Conservation (phyloP, 257 asterid species). For the Plantago major region DNA sequence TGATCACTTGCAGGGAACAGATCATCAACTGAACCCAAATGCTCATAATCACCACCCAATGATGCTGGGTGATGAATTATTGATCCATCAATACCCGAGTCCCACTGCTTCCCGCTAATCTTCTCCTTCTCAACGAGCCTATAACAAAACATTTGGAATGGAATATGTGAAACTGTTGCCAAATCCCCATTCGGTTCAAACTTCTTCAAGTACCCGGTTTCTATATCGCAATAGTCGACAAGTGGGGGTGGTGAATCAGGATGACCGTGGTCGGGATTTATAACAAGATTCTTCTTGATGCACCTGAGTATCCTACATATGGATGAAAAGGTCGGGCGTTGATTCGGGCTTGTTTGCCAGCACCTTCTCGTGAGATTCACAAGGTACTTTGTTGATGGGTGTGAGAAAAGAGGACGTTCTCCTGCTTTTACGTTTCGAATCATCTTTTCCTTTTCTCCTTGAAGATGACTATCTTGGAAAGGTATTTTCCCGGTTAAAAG, state of each 20-base stretch:
- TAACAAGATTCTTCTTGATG: conserved; percentile 60
- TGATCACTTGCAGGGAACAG: conserved; percentile 51
- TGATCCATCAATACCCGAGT: conserved; percentile 28
- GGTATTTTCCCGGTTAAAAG: conserved; percentile 81
- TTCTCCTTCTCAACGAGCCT: conserved; percentile 62
- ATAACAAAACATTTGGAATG: conserved; percentile 73
- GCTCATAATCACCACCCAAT: conserved; percentile 48
- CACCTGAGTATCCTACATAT: conserved; percentile 65
- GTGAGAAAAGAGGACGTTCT: conserved; percentile 80
- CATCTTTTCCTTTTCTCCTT: conserved; percentile 80
- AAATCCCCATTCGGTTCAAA: conserved; percentile 30
- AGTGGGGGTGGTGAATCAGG: conserved; percentile 81
- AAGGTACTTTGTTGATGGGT: conserved; percentile 70
- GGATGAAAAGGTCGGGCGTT: conserved; percentile 72
- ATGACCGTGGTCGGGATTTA: conserved; percentile 78
- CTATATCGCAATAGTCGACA: conserved; percentile 75
- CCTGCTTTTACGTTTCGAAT: conserved; percentile 70
- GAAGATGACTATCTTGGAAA: conserved; percentile 61
- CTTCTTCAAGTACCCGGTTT: conserved; percentile 50
- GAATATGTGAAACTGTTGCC: conserved; percentile 53
- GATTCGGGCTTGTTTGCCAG: conserved; percentile 67
- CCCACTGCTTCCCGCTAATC: conserved; percentile 42
- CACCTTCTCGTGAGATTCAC: conserved; percentile 65
- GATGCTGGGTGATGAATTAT: conserved; percentile 32
- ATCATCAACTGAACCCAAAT: conserved; percentile 61